These are phyloP conservation scores for Brassica rapa DNA, from an alignment of 345 rosid genomes.

Conservation along the genomic window DNA sequence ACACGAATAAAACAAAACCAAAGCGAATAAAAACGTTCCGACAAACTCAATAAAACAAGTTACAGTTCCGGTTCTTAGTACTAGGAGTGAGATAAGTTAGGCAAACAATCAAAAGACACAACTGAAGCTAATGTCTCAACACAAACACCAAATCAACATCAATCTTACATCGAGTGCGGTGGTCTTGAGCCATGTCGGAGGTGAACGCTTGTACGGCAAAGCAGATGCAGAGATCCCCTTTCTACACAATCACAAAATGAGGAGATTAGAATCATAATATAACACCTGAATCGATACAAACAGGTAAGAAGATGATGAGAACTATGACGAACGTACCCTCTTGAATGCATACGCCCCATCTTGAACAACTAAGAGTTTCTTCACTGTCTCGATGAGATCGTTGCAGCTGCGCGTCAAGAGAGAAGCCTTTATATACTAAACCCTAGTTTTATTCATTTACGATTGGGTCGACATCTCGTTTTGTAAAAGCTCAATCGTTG, in stretches of 20 bases:
- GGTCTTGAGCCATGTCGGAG: conserved; percentile 82
- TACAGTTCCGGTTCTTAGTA: no score
- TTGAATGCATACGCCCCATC: conserved; percentile 92
- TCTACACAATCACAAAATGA: conserved; percentile 25
- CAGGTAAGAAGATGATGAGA: not conserved
- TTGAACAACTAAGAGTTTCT: conserved; percentile 21
- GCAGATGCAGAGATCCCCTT: conserved; percentile 93
- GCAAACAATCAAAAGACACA: not conserved
- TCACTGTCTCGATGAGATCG: not conserved
- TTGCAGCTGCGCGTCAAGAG: not conserved
- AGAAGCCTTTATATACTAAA: conserved; percentile 20
- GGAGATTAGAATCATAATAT: not conserved
- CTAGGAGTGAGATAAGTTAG: not conserved
- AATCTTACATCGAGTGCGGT: conserved; percentile 50
- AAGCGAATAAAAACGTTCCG: no score
- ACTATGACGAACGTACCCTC: conserved; percentile 55
- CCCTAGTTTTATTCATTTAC: conserved; percentile 17
- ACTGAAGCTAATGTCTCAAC: not conserved
- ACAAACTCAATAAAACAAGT: no score
- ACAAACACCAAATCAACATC: not conserved
- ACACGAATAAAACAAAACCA: no score
- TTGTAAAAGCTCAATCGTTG: not conserved
- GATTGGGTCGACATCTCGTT: not conserved
- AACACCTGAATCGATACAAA: not conserved
- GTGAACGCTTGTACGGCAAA: conserved; percentile 80